Evolutionary conservation across 345 rosid genomes (phyloP).

Genomic region (Pugionium dolabratum): DNA sequence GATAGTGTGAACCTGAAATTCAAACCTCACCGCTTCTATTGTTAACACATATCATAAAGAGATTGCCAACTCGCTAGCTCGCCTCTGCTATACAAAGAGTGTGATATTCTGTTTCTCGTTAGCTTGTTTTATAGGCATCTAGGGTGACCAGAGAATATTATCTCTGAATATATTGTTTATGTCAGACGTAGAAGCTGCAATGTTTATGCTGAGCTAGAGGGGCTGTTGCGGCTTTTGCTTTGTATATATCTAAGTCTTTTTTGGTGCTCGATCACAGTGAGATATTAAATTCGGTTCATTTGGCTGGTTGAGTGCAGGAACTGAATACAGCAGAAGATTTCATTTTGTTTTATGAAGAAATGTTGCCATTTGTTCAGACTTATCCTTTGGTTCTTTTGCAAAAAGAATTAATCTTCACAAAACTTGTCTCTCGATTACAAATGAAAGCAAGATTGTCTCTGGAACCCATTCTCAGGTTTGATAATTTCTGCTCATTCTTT

Average conservation of each 20-base stretch:
- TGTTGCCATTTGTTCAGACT: conserved; percentile 69
- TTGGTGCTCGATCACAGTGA: conserved; percentile 17
- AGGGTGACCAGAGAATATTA: neutral
- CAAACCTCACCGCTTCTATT: conserved; percentile 5
- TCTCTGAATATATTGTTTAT: conserved; percentile 2
- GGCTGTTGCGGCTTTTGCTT: conserved; percentile 5
- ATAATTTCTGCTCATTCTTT: conserved; percentile 21
- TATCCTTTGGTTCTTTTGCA: conserved; percentile 61
- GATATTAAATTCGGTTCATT: conserved; percentile 17
- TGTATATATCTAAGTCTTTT: conserved; percentile 7
- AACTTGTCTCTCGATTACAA: conserved; percentile 68
- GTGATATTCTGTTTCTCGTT: conserved; percentile 2
- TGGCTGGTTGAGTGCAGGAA: conserved; percentile 53
- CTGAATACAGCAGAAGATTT: conserved; percentile 89
- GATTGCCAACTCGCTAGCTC: conserved; percentile 3
- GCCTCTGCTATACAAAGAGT: conserved; percentile 6
- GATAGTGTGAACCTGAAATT: neutral
- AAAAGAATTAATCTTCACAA: conserved; percentile 64
- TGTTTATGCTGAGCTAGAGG: conserved; percentile 10
- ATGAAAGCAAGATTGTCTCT: conserved; percentile 85
- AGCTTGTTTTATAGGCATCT: conserved; percentile 13
- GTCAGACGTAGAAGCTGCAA: conserved; percentile 13
- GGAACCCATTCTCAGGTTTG: conserved; percentile 84
- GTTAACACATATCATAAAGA: neutral
- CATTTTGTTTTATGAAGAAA: conserved; percentile 76